Evolutionary conservation across 2,329 filamentous ascomycete species (phyloP).

Genomic region (Xylariaceae sp.): DNA sequence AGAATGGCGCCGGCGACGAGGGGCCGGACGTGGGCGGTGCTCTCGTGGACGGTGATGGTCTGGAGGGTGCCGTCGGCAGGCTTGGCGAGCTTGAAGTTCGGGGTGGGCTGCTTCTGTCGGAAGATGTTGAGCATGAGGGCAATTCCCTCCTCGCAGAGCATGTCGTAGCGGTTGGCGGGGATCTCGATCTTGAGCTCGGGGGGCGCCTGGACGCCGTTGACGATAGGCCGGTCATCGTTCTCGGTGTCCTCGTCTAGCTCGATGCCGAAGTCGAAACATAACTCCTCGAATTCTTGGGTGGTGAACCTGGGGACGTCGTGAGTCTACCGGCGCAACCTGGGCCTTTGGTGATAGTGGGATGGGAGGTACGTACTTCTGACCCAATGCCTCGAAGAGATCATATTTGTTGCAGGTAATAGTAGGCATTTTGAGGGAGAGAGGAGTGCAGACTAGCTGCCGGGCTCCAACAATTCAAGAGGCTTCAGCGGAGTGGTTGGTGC

Average conservation of each 20-base stretch:
- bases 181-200: slow-evolving; percentile 20
- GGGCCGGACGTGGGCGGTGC: slow-evolving; percentile 76
- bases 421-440: slow-evolving; percentile 63
- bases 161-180: slow-evolving; percentile 18
- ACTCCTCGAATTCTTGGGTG: slow-evolving; percentile 90
- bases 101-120: slow-evolving; percentile 69
- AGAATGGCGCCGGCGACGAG: slow-evolving; percentile 88
- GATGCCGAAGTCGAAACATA: slow-evolving; percentile 98
- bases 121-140: slow-evolving; percentile 40
- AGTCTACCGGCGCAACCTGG: slow-evolving; percentile 45
- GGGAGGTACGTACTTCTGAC: slow-evolving; percentile 63
- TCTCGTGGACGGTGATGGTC: slow-evolving; percentile 74
- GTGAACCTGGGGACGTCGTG: slow-evolving; percentile 43
- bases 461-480: no score
- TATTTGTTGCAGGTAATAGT: slow-evolving; percentile 97
- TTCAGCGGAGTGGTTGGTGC: no score
- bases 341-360: slow-evolving; percentile 9
- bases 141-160: slow-evolving; percentile 21
- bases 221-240: slow-evolving; percentile 53
- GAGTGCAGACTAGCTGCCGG: not conserved
- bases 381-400: slow-evolving; percentile 88
- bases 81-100: slow-evolving; percentile 74
- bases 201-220: slow-evolving; percentile 39
- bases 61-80: slow-evolving; percentile 72
- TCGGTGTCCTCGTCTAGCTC: slow-evolving; percentile 96